Evolutionary conservation across 495 filamentous ascomycete genomes (phyloP).

Genomic region (Penicillium subrubescens): DNA sequence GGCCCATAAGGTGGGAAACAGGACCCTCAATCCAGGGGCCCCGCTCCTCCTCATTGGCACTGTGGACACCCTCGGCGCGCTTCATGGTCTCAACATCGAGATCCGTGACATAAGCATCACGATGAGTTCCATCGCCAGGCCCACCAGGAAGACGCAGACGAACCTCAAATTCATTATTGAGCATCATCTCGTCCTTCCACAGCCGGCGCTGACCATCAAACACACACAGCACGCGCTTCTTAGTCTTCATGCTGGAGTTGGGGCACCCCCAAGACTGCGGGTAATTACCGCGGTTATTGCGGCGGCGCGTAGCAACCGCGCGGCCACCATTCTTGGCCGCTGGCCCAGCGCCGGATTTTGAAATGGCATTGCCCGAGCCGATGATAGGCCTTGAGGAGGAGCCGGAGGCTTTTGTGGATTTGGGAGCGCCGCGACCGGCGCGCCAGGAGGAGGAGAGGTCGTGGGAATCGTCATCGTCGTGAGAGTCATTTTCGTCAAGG

Average conservation of each 20-base stretch:
- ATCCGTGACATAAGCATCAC: constrained; percentile 80
- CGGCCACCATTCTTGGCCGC: constrained; percentile 38
- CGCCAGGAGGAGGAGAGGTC: constrained; percentile 40
- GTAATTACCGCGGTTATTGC: constrained; percentile 89
- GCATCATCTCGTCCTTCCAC: constrained; percentile 99
- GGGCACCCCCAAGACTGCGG: constrained; percentile 91
- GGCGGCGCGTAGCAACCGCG: constrained; percentile 59
- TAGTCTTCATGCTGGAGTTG: constrained; percentile 90
- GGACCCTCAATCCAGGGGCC: constrained; percentile 68
- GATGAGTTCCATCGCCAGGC: constrained; percentile 57
- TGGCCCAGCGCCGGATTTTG: constrained; percentile 39
- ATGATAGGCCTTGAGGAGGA: constrained; percentile 46
- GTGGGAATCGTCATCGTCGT: constrained; percentile 67
- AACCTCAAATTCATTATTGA: constrained; percentile 92
- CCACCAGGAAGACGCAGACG: constrained; percentile 73
- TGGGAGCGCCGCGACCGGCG: constrained; percentile 53
- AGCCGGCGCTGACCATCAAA: constrained; percentile 88
- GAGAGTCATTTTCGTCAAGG: constrained; percentile 57
- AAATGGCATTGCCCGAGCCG: constrained; percentile 54
- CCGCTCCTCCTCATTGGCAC: constrained; percentile 79
- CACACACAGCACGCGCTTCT: constrained; percentile 91
- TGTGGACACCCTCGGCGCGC: constrained; percentile 78
- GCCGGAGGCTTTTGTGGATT: constrained; percentile 37
- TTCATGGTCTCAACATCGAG: constrained; percentile 89
- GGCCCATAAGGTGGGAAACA: constrained; percentile 42